Conservation (phyloP, 148 eudicot genomes). For the Rheum nobile region DNA sequence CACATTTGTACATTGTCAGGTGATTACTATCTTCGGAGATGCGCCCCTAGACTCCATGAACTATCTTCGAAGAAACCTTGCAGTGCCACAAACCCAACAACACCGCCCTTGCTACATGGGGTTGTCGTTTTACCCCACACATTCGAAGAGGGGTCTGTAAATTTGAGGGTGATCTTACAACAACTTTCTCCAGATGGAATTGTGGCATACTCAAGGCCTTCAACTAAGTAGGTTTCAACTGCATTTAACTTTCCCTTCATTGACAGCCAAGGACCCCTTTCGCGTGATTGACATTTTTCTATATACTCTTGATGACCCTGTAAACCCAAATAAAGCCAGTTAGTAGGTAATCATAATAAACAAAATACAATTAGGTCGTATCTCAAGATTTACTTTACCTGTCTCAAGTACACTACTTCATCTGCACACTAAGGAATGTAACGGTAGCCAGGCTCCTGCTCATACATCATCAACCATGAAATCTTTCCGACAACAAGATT, state of each 20-base stretch:
- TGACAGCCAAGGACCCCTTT: constrained; percentile 48
- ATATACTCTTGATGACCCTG: constrained; percentile 85
- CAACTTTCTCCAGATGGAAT: constrained; percentile 80
- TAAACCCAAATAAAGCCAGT: constrained; percentile 2
- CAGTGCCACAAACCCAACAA: too few species aligned
- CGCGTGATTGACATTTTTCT: constrained; percentile 19
- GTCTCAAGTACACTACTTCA: constrained; percentile 66
- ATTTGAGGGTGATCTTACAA: constrained; percentile 60
- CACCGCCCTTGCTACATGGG: too few species aligned
- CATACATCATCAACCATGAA: constrained; percentile 64
- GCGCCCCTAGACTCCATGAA: too few species aligned
- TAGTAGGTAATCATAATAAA: background rate
- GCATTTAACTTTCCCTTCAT: constrained; percentile 37
- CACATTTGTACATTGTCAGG: too few species aligned
- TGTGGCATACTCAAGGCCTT: constrained; percentile 42
- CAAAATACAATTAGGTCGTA: background rate
- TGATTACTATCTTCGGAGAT: too few species aligned
- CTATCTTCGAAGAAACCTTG: too few species aligned
- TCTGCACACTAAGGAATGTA: constrained; percentile 92
- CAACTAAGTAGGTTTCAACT: constrained; percentile 59
- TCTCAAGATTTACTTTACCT: constrained; percentile 31
- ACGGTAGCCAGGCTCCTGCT: constrained; percentile 77
- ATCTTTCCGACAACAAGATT: constrained; percentile 21
- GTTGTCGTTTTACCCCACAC: constrained; percentile 34
- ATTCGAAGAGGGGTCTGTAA: constrained; percentile 39